A percentile compares a stretch with the other conserved stretches of the same genome.
Conservation (phyloP, 306 rosid genomes). For the Prinsepia uniflora region DNA sequence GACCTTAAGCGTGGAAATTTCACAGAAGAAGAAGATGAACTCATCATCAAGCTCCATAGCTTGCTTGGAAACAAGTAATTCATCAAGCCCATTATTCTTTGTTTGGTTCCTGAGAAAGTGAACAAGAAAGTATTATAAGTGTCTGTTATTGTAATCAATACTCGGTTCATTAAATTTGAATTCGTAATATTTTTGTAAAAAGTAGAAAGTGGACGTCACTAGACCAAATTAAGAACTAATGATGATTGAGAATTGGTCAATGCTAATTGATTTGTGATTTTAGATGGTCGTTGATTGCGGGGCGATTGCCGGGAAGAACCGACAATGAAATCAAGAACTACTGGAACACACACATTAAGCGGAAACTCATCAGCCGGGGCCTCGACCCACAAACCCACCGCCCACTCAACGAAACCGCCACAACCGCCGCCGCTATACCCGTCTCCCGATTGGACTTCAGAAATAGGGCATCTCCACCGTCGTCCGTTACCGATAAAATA, state of each 20-base stretch:
- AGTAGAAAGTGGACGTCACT: no score
- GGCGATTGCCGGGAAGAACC: slow-evolving; percentile 63
- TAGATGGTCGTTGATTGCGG: slow-evolving; percentile 76
- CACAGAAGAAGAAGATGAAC: slow-evolving; percentile 61
- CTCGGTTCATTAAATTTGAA: no score
- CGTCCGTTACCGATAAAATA: slow-evolving; percentile 25
- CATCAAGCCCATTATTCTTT: neutral
- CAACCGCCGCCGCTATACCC: slow-evolving; percentile 1
- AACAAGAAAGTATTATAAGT: no score
- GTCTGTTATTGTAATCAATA: no score
- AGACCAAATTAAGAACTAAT: no score
- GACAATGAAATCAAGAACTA: slow-evolving; percentile 73
- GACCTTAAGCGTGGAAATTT: slow-evolving; percentile 76
- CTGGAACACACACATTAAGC: slow-evolving; percentile 75
- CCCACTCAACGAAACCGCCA: slow-evolving; percentile 36
- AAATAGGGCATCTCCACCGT: slow-evolving; percentile 25
- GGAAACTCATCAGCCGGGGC: slow-evolving; percentile 57
- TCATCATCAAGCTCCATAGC: slow-evolving; percentile 61
- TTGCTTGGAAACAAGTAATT: slow-evolving; percentile 62
- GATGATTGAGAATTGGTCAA: no score
- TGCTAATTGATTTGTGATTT: neutral
- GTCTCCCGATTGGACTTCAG: slow-evolving; percentile 26
- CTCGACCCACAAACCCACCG: slow-evolving; percentile 67
- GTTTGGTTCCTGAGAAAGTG: slow-evolving; percentile 1
- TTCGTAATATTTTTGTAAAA: no score